Percentiles rank a stretch among this genome's conserved stretches.
Evolutionary conservation across 1,139 yeast species (phyloP).

Genomic region (Arxiozyma slooffiae): DNA sequence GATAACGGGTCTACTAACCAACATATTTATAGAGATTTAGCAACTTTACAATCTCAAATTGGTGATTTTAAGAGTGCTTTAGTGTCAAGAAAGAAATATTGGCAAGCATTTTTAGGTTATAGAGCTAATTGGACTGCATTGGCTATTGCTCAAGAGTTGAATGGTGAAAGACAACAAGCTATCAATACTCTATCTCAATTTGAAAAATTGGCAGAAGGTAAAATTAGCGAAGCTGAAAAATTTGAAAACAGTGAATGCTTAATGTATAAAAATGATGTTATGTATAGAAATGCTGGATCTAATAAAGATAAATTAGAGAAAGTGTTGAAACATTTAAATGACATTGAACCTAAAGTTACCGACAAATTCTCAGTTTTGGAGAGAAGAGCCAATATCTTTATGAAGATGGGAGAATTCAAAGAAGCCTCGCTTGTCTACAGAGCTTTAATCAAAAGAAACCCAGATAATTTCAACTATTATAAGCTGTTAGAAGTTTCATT

Average conservation of each 20-base stretch:
- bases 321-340: conserved; percentile 55
- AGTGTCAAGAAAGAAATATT: conserved; percentile 54
- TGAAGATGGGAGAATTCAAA: conserved; percentile 36
- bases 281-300: conserved; percentile 52
- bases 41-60: conserved; percentile 68
- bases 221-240: conserved; percentile 54
- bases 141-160: conserved; percentile 77
- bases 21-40: conserved; percentile 73
- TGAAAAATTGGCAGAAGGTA: conserved; percentile 62
- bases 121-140: conserved; percentile 89
- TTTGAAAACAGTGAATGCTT: conserved; percentile 75
- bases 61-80: conserved; percentile 61
- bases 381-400: conserved; percentile 51
- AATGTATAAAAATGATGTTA: conserved; percentile 60
- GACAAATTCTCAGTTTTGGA: conserved; percentile 62
- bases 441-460: conserved; percentile 69
- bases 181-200: conserved; percentile 63
- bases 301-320: conserved; percentile 35
- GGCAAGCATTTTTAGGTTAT: conserved; percentile 72
- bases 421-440: conserved; percentile 68
- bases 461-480: conserved; percentile 67
- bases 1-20: conserved; percentile 72
- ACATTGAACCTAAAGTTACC: conserved; percentile 43
- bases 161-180: conserved; percentile 57
- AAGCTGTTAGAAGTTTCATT: conserved; percentile 54